phyloP scores from a whole-genome alignment of 2,329 filamentous ascomycete genomes.

The Aspergillus hortae region DNA sequence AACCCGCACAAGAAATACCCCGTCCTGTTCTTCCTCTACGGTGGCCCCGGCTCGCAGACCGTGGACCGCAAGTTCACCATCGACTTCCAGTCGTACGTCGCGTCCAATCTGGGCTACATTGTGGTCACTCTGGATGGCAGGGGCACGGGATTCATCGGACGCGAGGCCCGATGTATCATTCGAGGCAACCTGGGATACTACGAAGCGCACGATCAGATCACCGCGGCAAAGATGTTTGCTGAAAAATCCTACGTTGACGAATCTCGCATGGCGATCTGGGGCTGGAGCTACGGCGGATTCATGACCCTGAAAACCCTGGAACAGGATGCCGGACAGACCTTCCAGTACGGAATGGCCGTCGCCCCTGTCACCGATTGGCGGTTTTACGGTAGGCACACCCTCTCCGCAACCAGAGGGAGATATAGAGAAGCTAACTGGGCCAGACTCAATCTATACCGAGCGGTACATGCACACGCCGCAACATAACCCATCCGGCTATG shows the following conservation, averaged over 20 bases:
- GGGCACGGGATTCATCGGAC: constrained; percentile 86
- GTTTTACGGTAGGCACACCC: constrained; percentile 63
- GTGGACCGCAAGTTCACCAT: constrained; percentile 77
- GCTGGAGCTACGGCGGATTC: constrained; percentile 97
- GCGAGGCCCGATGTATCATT: constrained; percentile 75
- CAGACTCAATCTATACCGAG: constrained; percentile 38
- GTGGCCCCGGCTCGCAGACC: constrained; percentile 86
- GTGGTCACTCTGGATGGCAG: constrained; percentile 93
- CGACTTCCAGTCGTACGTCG: constrained; percentile 87
- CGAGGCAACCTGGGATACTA: constrained; percentile 79
- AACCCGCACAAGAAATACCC: constrained; percentile 80
- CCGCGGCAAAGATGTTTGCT: constrained; percentile 79
- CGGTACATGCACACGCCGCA: constrained; percentile 96
- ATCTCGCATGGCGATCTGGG: constrained; percentile 86
- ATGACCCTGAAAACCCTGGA: constrained; percentile 93
- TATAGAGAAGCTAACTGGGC: constrained; percentile 1
- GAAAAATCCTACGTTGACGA: constrained; percentile 78
- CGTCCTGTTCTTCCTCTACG: constrained; percentile 92
- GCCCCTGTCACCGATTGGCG: constrained; percentile 98
- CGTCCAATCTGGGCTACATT: constrained; percentile 81
- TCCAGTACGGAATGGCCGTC: constrained; percentile 96
- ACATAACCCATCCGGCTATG: constrained; percentile 74
- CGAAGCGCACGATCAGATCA: constrained; percentile 89
- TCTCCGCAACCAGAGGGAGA: neutral
- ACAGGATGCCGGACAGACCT: constrained; percentile 81